These are phyloP conservation scores for Penicillium argentinense DNA, from an alignment of 495 filamentous ascomycete species.

Conservation along the genomic window DNA sequence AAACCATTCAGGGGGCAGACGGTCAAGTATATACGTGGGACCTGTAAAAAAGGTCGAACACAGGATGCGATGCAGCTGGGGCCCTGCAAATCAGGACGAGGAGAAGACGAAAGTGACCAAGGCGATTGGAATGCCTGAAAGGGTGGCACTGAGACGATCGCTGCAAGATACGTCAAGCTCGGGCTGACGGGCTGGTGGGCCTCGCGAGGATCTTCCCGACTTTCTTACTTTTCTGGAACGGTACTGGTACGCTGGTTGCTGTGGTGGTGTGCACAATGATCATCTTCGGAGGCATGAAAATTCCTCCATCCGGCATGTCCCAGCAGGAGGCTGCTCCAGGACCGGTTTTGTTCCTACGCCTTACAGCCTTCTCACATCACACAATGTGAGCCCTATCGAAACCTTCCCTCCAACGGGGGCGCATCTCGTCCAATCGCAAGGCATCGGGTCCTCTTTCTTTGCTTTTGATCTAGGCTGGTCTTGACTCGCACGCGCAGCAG, in stretches of 20 bases:
- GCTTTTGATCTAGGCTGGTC: slow-evolving; percentile 16
- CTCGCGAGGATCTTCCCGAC: slow-evolving; percentile 1
- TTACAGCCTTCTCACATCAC: slow-evolving; percentile 7
- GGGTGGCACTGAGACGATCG: slow-evolving; percentile 24
- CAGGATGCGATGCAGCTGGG: slow-evolving; percentile 4
- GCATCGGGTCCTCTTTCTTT: slow-evolving; percentile 12
- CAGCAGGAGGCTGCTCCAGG: no score
- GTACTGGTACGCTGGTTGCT: no score
- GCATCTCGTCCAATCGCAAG: slow-evolving; percentile 13
- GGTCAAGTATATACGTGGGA: slow-evolving; percentile 11
- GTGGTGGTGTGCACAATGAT: no score
- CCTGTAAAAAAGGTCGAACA: background rate
- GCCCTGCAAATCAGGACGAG: slow-evolving; percentile 9
- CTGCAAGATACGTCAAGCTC: slow-evolving; percentile 33
- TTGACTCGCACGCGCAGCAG: background rate
- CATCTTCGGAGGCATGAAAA: no score
- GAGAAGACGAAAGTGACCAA: background rate
- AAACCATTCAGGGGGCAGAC: background rate
- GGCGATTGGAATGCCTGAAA: slow-evolving; percentile 10
- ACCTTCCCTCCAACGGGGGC: slow-evolving; percentile 3
- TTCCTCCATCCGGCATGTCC: no score
- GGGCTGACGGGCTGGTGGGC: slow-evolving; percentile 9
- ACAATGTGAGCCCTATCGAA: slow-evolving; percentile 6
- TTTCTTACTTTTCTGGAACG: no score
- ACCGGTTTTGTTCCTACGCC: no score